Base-by-base conservation (phyloP, 2,329 filamentous ascomycete species). In the Venturia effusa region DNA sequence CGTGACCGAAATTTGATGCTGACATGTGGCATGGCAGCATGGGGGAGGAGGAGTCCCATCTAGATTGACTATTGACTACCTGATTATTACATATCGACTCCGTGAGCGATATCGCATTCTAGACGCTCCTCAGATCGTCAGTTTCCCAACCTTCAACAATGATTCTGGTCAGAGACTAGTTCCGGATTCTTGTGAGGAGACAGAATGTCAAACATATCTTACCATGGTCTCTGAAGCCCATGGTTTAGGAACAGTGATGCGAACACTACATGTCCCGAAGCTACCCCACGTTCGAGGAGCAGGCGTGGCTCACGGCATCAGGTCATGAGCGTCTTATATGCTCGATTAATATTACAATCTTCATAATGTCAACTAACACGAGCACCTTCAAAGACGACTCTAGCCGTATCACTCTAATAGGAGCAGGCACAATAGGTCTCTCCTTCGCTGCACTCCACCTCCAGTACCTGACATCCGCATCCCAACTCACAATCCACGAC, bases 401-500 rank as follows among this genome's bases (percentile, higher is more conserved):
- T n/a, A 62, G 13, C 11, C 68, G 65, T 8, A 77, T 80, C 59
- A 74, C 76, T 19, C 67, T 80, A 27, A 73, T 80, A 41, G 78
- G 78, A 57, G 72, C 75, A 15, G 78, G 78, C 55, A 80, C 78
- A 3, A 84, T 84, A 54, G 82, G 82, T 40, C 77, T 84, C 55
- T 83, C 81, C 27, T 83, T 84, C 70, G 77, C 79, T 10, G 80
- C 81, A 32, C 77, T 83, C 27, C 81, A 84, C 67, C 74, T 84
- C 32, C 70, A 74, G 4, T 76, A 79, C 64, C 73, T 78, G 61
- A 70, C 74, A 7, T 69, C 72, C 22, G 69, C 73, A 34, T 71
- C 69, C 1, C 70, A 72, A 17, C 72, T 84, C 59, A 78, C 76
- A 45, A 78, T 84, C 67, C 79, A 76, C 71, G 81, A 84, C 67